phyloP scores from a whole-genome alignment of 2,329 filamentous ascomycete species.

The Ambrosiella beaveri region DNA sequence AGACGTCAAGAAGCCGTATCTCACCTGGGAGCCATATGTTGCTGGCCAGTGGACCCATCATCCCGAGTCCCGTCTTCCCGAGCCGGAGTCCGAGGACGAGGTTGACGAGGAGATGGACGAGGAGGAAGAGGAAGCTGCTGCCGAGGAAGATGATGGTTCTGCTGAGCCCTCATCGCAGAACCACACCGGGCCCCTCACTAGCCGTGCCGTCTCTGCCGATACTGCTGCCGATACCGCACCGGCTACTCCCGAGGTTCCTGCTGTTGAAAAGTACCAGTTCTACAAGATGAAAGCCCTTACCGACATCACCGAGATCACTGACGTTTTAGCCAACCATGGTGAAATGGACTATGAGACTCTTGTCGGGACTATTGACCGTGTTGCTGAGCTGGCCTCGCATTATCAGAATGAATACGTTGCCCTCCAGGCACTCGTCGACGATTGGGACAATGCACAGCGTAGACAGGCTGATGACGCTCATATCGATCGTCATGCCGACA shows the following conservation, averaged over 20 bases:
- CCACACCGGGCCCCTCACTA: neutral
- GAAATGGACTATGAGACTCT: constrained; percentile 31
- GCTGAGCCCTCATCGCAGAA: constrained; percentile 4
- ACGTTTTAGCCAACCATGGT: constrained; percentile 30
- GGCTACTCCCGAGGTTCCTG: constrained; percentile 13
- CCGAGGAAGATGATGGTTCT: constrained; percentile 15
- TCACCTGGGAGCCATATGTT: constrained; percentile 25
- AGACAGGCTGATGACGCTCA: constrained; percentile 28
- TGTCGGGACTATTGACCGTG: constrained; percentile 26
- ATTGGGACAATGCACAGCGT: constrained; percentile 38
- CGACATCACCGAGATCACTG: constrained; percentile 7
- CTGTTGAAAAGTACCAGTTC: constrained; percentile 2
- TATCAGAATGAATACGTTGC: constrained; percentile 39
- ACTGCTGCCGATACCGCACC: neutral
- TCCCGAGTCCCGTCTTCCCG: constrained; percentile 20
- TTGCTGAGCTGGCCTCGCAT: constrained; percentile 28
- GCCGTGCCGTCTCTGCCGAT: constrained; percentile 13
- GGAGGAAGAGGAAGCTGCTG: constrained; percentile 17
- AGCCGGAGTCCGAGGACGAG: constrained; percentile 15
- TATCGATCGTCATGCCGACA: constrained; percentile 21
- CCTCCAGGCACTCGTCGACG: constrained; percentile 33
- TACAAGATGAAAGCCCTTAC: constrained; percentile 8
- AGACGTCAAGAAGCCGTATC: constrained; percentile 18
- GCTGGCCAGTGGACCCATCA: constrained; percentile 24
- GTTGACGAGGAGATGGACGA: constrained; percentile 17